Evolutionary conservation across 768 basidiomycete genomes (phyloP).

Genomic region (Hygrocybe punicea): DNA sequence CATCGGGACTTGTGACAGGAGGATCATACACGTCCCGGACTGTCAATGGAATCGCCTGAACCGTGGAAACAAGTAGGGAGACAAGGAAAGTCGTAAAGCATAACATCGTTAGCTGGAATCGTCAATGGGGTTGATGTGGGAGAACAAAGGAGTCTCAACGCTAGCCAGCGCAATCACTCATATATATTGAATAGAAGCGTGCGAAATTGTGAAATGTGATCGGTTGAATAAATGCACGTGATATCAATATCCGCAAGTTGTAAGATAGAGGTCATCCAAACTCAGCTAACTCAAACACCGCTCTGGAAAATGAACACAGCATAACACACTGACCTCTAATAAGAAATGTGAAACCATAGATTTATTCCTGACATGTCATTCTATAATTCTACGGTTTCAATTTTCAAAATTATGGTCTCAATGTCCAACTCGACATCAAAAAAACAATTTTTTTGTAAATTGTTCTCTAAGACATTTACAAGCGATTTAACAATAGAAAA

Average conservation of each 20-base stretch:
- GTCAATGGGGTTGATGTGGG: background rate
- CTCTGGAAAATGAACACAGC: no score
- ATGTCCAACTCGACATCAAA: no score
- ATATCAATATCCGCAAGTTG: background rate
- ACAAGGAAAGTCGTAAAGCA: constrained; percentile 29
- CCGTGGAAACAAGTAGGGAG: constrained; percentile 28
- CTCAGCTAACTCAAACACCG: no score
- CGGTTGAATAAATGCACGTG: background rate
- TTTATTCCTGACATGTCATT: no score
- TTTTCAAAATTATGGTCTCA: no score
- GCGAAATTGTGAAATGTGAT: background rate
- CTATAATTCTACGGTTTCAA: no score
- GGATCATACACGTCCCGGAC: constrained; percentile 49
- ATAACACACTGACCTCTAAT: no score
- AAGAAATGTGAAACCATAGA: no score
- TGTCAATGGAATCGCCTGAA: constrained; percentile 38
- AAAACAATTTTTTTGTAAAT: no score
- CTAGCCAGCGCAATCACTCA: background rate
- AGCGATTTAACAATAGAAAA: no score
- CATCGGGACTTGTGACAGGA: constrained; percentile 46
- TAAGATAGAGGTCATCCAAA: no score
- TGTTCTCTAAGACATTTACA: no score
- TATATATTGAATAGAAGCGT: background rate
- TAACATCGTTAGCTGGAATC: constrained; percentile 24
- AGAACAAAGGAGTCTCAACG: background rate